phyloP scores from a whole-genome alignment of 31 red algal species.

The Bonnemaisonia californica region DNA sequence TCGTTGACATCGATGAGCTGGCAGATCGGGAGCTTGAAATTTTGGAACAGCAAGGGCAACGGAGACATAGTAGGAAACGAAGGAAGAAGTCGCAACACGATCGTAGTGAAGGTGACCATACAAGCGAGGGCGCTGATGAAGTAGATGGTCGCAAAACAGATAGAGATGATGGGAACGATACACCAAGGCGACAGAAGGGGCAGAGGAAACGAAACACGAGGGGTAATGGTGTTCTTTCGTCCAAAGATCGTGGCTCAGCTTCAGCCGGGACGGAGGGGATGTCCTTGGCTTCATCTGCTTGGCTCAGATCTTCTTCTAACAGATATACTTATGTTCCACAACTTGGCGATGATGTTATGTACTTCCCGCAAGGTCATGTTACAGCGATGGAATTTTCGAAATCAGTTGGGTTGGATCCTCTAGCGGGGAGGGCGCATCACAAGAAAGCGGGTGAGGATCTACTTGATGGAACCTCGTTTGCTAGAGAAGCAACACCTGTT shows the following conservation, averaged over 20 bases:
- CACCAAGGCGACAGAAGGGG: constrained; percentile 19
- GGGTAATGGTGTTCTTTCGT: background rate
- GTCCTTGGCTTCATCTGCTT: constrained; percentile 60
- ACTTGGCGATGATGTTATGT: constrained; percentile 82
- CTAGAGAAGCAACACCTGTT: constrained; percentile 33
- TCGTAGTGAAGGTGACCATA: constrained; percentile 4
- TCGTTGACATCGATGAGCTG: constrained; percentile 65
- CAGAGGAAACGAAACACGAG: background rate
- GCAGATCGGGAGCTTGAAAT: constrained; percentile 60
- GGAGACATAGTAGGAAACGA: constrained; percentile 3
- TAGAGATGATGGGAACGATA: constrained; percentile 7
- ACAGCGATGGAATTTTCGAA: constrained; percentile 62
- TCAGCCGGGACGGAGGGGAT: constrained; percentile 13
- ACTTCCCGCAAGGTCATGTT: constrained; percentile 87
- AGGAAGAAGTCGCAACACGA: background rate
- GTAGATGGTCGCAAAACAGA: background rate
- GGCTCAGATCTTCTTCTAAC: constrained; percentile 71
- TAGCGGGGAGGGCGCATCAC: constrained; percentile 29
- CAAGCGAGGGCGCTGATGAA: background rate
- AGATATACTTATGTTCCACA: constrained; percentile 83
- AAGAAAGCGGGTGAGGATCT: constrained; percentile 46
- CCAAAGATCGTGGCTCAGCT: constrained; percentile 30
- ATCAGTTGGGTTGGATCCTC: constrained; percentile 55
- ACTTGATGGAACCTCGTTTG: constrained; percentile 57
- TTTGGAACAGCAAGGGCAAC: constrained; percentile 39